These are phyloP conservation scores for Coemansia sp. DNA, from an alignment of 192 early-diverging fungal species.

Conservation along the genomic window DNA sequence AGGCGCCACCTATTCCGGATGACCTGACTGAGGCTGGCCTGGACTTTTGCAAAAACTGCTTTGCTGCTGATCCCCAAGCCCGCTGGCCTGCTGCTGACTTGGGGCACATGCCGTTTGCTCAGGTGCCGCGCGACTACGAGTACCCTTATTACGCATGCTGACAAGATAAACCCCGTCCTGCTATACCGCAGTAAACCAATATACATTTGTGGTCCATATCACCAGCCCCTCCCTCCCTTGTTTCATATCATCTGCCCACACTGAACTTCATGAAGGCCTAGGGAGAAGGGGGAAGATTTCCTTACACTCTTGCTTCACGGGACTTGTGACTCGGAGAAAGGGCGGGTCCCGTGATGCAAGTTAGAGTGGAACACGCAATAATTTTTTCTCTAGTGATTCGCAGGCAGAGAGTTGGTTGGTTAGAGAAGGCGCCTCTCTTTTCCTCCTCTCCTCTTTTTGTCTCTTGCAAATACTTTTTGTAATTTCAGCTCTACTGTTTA, in stretches of 20 bases:
- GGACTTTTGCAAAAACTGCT: constrained; percentile 71
- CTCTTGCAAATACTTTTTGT: background rate
- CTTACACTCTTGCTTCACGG: no score
- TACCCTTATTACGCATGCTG: constrained; percentile 31
- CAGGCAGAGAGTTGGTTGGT: no score
- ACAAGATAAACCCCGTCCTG: no score
- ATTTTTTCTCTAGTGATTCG: background rate
- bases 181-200: background rate
- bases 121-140: constrained; percentile 39
- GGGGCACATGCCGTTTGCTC: constrained; percentile 67
- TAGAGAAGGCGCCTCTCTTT: no score
- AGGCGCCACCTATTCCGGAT: constrained; percentile 77
- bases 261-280: no score
- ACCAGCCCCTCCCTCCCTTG: no score
- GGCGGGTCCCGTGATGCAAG: background rate
- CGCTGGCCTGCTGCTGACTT: constrained; percentile 76
- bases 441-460: background rate
- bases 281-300: no score
- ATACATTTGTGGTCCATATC: background rate
- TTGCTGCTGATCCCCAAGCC: constrained; percentile 70
- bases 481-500: background rate
- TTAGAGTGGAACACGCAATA: background rate
- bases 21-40: constrained; percentile 62
- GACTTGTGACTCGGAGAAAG: background rate
- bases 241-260: no score